These are phyloP conservation scores for Aspergillus sp. DNA, from an alignment of 2,329 filamentous ascomycete species.

Conservation along the genomic window DNA sequence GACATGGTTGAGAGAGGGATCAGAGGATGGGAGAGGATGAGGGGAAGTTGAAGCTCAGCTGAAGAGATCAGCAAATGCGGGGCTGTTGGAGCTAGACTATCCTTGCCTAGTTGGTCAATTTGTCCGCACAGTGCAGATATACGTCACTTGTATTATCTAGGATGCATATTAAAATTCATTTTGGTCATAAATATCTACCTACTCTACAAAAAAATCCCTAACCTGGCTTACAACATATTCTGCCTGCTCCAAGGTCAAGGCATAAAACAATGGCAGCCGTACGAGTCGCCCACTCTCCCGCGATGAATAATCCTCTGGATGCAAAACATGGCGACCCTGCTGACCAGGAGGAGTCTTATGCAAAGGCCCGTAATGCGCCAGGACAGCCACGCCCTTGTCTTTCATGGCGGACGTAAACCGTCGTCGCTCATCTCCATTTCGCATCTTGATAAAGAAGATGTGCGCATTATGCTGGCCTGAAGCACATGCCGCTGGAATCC, in stretches of 20 bases:
- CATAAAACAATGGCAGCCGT: constrained; percentile 1
- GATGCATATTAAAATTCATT: too few species aligned
- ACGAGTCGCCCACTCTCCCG: not conserved
- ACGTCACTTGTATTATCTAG: too few species aligned
- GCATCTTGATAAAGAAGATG: constrained; percentile 1
- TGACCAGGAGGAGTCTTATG: not conserved
- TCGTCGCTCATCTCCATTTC: not conserved
- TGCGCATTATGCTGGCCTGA: constrained; percentile 1
- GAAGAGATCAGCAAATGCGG: not conserved
- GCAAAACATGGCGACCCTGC: not conserved
- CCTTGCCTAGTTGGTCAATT: too few species aligned
- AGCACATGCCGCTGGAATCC: not conserved
- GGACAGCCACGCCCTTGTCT: not conserved
- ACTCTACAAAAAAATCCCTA: not conserved
- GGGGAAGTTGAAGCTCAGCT: not conserved
- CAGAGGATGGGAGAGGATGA: not conserved
- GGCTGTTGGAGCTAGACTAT: not conserved
- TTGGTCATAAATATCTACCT: too few species aligned
- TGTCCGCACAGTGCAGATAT: too few species aligned
- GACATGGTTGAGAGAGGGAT: not conserved
- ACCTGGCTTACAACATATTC: not conserved
- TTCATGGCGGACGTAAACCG: not conserved
- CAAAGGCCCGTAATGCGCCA: not conserved
- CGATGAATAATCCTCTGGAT: not conserved
- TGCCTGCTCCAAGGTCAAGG: not conserved